Evolutionary conservation across 495 filamentous ascomycete genomes (phyloP).

Genomic region (Trichocladium antarcticum): DNA sequence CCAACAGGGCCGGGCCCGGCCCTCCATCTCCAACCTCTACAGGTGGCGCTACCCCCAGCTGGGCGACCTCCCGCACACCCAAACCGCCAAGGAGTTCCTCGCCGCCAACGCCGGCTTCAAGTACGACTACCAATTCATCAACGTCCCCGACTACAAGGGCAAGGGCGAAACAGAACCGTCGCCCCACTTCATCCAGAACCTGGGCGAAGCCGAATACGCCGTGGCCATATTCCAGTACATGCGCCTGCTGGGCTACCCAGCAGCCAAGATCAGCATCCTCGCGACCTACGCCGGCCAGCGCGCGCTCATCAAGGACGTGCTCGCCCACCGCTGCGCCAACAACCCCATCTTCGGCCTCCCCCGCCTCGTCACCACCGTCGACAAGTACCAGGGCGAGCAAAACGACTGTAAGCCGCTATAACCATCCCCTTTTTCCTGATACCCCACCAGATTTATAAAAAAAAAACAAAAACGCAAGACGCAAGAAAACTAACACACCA

Average conservation of each 20-base stretch:
- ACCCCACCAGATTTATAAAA: background rate
- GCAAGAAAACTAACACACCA: background rate
- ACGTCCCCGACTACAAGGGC: conserved; percentile 90
- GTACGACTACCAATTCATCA: conserved; percentile 94
- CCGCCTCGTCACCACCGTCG: conserved; percentile 83
- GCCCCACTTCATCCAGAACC: conserved; percentile 95
- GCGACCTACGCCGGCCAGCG: conserved; percentile 93
- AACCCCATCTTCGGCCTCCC: conserved; percentile 84
- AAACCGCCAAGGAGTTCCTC: conserved; percentile 57
- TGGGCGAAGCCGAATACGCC: conserved; percentile 93
- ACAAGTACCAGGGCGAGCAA: conserved; percentile 98
- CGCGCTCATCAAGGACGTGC: conserved; percentile 79
- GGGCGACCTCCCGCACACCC: conserved; percentile 65
- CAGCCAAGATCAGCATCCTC: conserved; percentile 77
- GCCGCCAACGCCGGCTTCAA: conserved; percentile 83
- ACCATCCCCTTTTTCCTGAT: background rate
- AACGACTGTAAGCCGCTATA: conserved; percentile 86
- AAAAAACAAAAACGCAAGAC: no score
- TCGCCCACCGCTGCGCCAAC: conserved; percentile 72
- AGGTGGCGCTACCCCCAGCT: conserved; percentile 84
- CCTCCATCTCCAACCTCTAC: conserved; percentile 81
- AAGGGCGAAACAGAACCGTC: conserved; percentile 78
- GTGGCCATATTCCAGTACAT: conserved; percentile 96
- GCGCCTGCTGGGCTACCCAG: conserved; percentile 93
- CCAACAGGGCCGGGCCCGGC: conserved; percentile 79